phyloP scores from a whole-genome alignment of 441 rosid species.

The Euphorbia celastroides region DNA sequence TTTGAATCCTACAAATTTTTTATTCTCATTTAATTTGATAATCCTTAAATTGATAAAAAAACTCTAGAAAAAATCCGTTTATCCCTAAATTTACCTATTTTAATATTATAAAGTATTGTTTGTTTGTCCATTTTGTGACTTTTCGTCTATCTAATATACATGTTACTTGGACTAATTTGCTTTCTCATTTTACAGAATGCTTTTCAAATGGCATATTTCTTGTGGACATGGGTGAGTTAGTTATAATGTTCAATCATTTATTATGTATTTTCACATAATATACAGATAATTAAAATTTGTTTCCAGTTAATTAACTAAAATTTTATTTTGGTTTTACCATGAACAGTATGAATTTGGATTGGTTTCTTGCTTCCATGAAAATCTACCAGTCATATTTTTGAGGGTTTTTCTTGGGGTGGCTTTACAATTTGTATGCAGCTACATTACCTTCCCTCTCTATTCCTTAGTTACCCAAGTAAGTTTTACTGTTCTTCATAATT shows the following conservation, averaged over 20 bases:
- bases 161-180: neutral
- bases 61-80: too few relatives aligned
- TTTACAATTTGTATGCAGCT: slow-evolving; percentile 53
- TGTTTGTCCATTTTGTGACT: too few relatives aligned
- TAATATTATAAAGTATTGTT: too few relatives aligned
- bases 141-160: too few relatives aligned
- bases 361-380: slow-evolving; percentile 48
- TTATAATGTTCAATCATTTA: neutral
- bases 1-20: too few relatives aligned
- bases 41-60: too few relatives aligned
- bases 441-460: slow-evolving; percentile 63
- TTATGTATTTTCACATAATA: too few relatives aligned
- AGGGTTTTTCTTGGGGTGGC: slow-evolving; percentile 39
- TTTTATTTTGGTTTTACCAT: neutral
- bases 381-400: slow-evolving; percentile 18
- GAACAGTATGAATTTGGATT: slow-evolving; percentile 43
- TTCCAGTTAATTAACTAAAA: too few relatives aligned
- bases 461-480: slow-evolving; percentile 56
- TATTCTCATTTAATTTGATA: too few relatives aligned
- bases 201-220: slow-evolving; percentile 51
- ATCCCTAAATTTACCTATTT: too few relatives aligned
- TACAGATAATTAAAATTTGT: too few relatives aligned
- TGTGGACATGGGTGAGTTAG: slow-evolving; percentile 48
- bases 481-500: neutral
- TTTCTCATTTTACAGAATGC: slow-evolving; percentile 35